These are phyloP conservation scores for Salvia sclarea DNA, from an alignment of 305 asterid genomes.

Conservation along the genomic window DNA sequence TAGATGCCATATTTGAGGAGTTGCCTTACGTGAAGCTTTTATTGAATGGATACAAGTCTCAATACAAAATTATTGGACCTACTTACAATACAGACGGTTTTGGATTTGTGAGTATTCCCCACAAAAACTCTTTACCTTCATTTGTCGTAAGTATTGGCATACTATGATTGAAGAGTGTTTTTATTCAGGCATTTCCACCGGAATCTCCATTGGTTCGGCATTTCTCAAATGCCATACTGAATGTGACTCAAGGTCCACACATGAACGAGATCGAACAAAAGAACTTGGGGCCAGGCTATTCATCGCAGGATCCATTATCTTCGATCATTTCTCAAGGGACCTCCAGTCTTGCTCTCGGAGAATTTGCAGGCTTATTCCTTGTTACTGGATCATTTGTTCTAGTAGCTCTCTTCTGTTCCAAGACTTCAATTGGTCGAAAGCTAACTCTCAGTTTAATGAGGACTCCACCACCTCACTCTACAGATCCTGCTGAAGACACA, in stretches of 20 bases:
- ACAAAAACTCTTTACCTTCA: neutral
- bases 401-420: conserved; percentile 51
- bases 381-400: conserved; percentile 44
- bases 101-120: conserved; percentile 55
- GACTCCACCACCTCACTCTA: neutral
- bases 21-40: conserved; percentile 63
- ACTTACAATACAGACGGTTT: conserved; percentile 50
- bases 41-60: conserved; percentile 34
- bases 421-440: conserved; percentile 41
- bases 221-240: conserved; percentile 59
- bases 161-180: neutral
- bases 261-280: conserved; percentile 41
- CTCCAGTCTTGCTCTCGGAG: conserved; percentile 40
- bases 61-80: conserved; percentile 51
- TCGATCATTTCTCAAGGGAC: conserved; percentile 42
- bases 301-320: conserved; percentile 46
- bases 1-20: conserved; percentile 62
- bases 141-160: neutral
- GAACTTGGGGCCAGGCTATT: conserved; percentile 59
- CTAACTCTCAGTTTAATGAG: neutral
- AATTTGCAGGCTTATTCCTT: conserved; percentile 62
- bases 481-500: neutral
- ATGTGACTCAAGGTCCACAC: conserved; percentile 44
- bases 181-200: conserved; percentile 48
- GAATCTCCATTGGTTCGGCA: conserved; percentile 38